Evolutionary conservation across 306 rosid species (phyloP).

Genomic region (Corylus heterophylla): DNA sequence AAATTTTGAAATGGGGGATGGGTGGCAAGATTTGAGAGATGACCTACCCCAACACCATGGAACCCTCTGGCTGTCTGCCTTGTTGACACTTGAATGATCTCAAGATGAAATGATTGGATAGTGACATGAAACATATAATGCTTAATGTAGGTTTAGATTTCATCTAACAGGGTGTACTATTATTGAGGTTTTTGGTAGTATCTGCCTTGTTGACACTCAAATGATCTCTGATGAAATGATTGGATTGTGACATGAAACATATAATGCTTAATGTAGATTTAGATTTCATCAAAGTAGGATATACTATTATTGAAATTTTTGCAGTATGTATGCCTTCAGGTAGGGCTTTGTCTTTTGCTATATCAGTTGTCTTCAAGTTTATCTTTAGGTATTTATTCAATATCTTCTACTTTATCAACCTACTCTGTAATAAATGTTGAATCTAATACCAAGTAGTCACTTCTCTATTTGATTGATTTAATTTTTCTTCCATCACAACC

Average conservation of each 20-base stretch:
- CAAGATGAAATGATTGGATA: not conserved
- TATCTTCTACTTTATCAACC: too few relatives aligned
- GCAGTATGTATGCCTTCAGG: not conserved
- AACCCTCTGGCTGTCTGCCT: not conserved
- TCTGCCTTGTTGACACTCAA: not conserved
- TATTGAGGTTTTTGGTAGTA: not conserved
- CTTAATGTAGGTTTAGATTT: not conserved
- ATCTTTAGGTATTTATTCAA: too few relatives aligned
- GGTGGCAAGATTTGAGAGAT: not conserved
- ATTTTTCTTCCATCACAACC: not conserved
- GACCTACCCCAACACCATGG: not conserved
- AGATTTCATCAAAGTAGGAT: not conserved
- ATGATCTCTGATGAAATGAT: not conserved
- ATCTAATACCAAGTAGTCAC: not conserved
- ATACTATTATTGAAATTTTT: not conserved
- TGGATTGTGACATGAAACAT: conserved; percentile 1
- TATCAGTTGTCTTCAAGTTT: too few relatives aligned
- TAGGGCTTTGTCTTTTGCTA: too few relatives aligned
- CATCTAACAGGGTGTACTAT: not conserved
- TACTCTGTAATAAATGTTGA: not conserved
- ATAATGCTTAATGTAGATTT: not conserved
- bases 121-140: not conserved
- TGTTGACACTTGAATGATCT: conserved; percentile 3
- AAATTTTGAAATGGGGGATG: too few relatives aligned
- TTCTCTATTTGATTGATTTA: not conserved